Base-by-base conservation (phyloP, 768 basidiomycete species). In the Boletus vinaceobasis region DNA sequence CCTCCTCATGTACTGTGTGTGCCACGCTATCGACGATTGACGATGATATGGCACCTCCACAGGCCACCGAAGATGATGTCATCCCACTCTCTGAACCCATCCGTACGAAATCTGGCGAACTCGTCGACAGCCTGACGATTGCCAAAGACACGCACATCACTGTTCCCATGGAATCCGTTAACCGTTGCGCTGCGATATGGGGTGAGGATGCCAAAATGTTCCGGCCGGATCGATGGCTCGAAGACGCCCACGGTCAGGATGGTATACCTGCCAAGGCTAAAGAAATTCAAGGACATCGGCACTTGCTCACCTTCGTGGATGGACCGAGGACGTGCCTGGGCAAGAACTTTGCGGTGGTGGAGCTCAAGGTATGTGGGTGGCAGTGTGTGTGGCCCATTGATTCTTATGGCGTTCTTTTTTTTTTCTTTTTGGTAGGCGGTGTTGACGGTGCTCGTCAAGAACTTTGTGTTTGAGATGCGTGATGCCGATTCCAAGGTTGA, bases 151-250 rank as follows among this genome's bases (percentile, higher is more conserved):
- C 79, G 0, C 55, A 65, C 1, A 57, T 87, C 14, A 44, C 70
- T 8, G 63, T 77, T 3, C 74, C 81, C 1, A 76, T 84, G 35
- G 56, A 68, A 15, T 70, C 67, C 17, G 73, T 83, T 52, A 86
- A 88, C 62, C 68, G 73, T 7, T 78, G 79, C 5, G 71, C 74
- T 43, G 69, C 65, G 0, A 64, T 86, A 21, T 88, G 87, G 88
- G 87, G 87, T 0, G 63, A 74, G 0, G 79, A 84, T 48, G 78
- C 83, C 1, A 74, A 77, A 23, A 74, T 77, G 26, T 90, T 84
- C 63, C 72, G 76, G 31, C 87, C 86, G 0, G 81, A 82, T 50
- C 73, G 87, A 15, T 90, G 87, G 87, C 71, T 88, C 10, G 65
- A 65, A 13, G 67, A 68, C 1, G 29, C 17, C 13, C 26, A 23